These are phyloP conservation scores for Solioccasus polychromus DNA, from an alignment of 768 basidiomycete genomes.

Conservation along the genomic window DNA sequence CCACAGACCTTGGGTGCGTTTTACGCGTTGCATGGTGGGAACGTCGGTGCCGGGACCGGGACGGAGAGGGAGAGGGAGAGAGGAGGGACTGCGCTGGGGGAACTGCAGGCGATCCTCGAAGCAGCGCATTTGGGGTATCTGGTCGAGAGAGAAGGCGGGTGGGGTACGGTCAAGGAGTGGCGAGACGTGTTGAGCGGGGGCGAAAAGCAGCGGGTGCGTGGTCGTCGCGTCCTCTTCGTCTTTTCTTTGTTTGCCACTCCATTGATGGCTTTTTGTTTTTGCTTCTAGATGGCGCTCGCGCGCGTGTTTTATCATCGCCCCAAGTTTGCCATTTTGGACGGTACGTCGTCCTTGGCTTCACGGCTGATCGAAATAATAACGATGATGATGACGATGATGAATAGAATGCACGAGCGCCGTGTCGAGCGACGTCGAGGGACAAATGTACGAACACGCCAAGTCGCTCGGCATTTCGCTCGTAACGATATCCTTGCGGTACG, in stretches of 20 bases:
- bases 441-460: conserved; percentile 94
- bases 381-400: neutral
- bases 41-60: conserved; percentile 41
- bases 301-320: conserved; percentile 89
- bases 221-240: neutral
- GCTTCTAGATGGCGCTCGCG: conserved; percentile 82
- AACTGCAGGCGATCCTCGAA: conserved; percentile 74
- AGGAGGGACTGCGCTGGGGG: too few species aligned
- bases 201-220: conserved; percentile 84
- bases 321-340: conserved; percentile 81
- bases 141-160: conserved; percentile 85
- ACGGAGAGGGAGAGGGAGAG: too few species aligned
- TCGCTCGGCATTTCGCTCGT: conserved; percentile 86
- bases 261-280: too few species aligned
- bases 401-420: conserved; percentile 94
- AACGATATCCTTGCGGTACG: conserved; percentile 84
- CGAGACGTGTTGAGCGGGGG: conserved; percentile 93
- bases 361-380: too few species aligned
- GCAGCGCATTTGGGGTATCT: conserved; percentile 84
- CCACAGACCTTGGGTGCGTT: conserved; percentile 67
- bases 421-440: conserved; percentile 92
- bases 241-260: neutral
- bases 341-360: conserved; percentile 41
- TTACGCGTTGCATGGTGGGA: conserved; percentile 60
- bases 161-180: conserved; percentile 92